Evolutionary conservation across 2,329 filamentous ascomycete genomes (phyloP).

Genomic region (Cercospora berteroae): DNA sequence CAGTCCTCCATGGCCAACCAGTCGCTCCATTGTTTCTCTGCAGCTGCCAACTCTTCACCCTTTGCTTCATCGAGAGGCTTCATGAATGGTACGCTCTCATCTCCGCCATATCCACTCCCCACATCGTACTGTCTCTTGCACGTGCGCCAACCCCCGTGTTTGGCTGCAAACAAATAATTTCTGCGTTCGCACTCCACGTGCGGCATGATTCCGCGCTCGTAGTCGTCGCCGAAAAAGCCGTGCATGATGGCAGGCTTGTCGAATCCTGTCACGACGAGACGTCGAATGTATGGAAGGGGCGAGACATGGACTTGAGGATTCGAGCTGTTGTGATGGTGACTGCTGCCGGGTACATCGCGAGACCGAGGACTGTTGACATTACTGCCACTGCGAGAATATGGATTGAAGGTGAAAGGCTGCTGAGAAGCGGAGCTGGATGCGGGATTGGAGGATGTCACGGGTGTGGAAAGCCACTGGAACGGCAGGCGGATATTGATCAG

Average conservation of each 20-base stretch:
- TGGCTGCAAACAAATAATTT: conserved; percentile 94
- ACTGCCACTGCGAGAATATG: conserved; percentile 41
- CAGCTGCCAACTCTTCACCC: conserved; percentile 75
- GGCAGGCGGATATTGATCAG: conserved; percentile 91
- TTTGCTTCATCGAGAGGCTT: conserved; percentile 70
- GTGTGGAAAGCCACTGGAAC: conserved; percentile 65
- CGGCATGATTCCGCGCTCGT: conserved; percentile 73
- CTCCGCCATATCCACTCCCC: conserved; percentile 57
- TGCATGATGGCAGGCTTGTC: conserved; percentile 84
- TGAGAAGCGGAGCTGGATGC: conserved; percentile 1
- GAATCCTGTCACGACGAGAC: conserved; percentile 87
- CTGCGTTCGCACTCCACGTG: conserved; percentile 85
- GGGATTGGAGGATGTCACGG: conserved; percentile 44
- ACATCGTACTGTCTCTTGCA: conserved; percentile 86
- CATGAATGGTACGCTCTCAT: conserved; percentile 84
- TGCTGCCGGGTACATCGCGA: conserved; percentile 28
- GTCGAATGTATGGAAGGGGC: conserved; percentile 83
- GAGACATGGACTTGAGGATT: conserved; percentile 53
- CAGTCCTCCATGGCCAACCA: conserved; percentile 98
- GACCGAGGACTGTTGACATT: conserved; percentile 37
- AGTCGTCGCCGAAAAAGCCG: conserved; percentile 96
- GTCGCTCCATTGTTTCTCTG: conserved; percentile 85
- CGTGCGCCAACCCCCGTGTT: conserved; percentile 83
- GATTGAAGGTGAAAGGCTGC: conserved; percentile 23
- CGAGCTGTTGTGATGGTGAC: conserved; percentile 2